Conservation (phyloP, 225 moss, liverwort and hornwort genomes). For the Ulota crispa region DNA sequence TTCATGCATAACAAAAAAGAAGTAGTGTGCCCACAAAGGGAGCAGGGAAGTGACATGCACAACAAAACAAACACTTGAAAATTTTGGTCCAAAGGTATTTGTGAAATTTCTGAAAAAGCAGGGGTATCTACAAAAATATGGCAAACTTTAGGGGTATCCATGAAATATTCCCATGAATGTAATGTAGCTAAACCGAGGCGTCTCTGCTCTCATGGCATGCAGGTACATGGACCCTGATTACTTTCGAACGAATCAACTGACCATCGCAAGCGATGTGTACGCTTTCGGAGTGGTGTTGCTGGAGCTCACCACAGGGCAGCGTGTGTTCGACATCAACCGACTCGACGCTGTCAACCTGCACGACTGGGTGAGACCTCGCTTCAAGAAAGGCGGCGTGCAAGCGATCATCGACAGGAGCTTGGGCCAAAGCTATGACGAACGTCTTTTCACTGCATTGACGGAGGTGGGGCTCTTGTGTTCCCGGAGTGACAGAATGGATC, state of each 20-base stretch:
- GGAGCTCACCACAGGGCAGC: constrained; percentile 44
- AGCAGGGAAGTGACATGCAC: too few relatives aligned
- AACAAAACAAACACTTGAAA: too few relatives aligned
- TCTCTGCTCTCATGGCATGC: background rate
- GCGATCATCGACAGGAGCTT: constrained; percentile 39
- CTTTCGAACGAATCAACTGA: constrained; percentile 51
- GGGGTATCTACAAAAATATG: too few relatives aligned
- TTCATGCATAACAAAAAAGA: too few relatives aligned
- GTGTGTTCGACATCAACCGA: constrained; percentile 41
- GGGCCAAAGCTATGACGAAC: constrained; percentile 36
- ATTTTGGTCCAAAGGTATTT: too few relatives aligned
- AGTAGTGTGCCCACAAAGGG: too few relatives aligned
- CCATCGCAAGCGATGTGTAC: constrained; percentile 51
- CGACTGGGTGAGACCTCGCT: constrained; percentile 50
- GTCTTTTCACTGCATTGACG: constrained; percentile 39
- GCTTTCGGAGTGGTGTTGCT: constrained; percentile 47
- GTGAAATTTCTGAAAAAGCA: too few relatives aligned
- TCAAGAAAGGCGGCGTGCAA: constrained; percentile 39
- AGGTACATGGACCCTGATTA: constrained; percentile 61
- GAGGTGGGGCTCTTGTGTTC: constrained; percentile 50
- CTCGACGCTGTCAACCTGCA: constrained; percentile 45
- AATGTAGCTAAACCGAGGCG: background rate
- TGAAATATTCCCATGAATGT: too few relatives aligned
- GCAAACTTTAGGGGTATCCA: too few relatives aligned
- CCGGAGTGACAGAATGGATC: constrained; percentile 36